Base-by-base conservation (phyloP, 495 filamentous ascomycete genomes). In the Xylaria nigripes region DNA sequence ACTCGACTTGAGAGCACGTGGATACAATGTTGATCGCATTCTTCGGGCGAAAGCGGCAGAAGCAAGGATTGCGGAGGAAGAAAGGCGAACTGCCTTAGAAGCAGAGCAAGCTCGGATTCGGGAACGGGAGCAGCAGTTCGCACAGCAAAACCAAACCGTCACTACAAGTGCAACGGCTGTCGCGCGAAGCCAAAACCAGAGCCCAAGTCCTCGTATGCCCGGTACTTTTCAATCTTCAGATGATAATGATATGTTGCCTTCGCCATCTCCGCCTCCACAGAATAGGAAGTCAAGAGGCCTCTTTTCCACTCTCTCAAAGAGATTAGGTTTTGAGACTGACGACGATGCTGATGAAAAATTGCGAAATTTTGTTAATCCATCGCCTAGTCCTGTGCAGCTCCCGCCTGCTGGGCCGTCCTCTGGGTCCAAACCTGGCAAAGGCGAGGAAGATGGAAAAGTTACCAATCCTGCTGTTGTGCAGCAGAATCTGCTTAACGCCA, bases 1-100 rank as follows among this genome's bases (percentile, higher is more conserved):
- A 10, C 73, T 84, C 34, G 81, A 89, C 56, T 72, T 99, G 9
- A 82, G 83, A 60, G 78, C 77, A 21, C 86, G 90, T 53, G 93
- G 93, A 3, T 96, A 93, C 71, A 97, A 99, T 59, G 93, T 97
- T 38, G 87, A 93, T 51, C 83, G 93, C 15, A 95, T 97, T 61
- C 75, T 99, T 18, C 81, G 86, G 27, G 81, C 83, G 29, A 91
- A 90, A 68, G 89, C 84, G 10, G 85, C 85, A 6, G 90, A 97
- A 65, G 85, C 86, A 13, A 78, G 86, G 24, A 83, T 96, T 60
- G 90, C 88, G 5, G 88, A 96, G 59, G 84, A 89, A 60, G 80
- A 86, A 56, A 79, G 86, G 16, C 80, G 84, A 63, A 87, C 85
- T 60, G 82, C 89, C 38, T 55, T 90, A 13, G 89, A 94, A 43